Evolutionary conservation across 345 rosid genomes (phyloP).

Genomic region (Gossypium raimondii): DNA sequence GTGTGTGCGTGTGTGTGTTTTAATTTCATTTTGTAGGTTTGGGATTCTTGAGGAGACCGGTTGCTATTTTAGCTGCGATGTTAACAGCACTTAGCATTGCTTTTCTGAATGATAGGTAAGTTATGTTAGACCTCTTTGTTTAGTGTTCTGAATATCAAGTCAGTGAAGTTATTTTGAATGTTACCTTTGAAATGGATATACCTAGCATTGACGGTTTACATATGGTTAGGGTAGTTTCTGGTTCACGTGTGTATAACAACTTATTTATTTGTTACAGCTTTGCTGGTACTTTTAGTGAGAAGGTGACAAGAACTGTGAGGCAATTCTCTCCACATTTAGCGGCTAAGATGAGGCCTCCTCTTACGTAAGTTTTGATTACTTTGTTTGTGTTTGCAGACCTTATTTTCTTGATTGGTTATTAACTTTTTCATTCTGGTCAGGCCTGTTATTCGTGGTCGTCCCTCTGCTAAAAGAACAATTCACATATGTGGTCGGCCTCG

Average conservation of each 20-base stretch:
- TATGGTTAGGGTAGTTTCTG: background rate
- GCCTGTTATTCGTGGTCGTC: constrained; percentile 92
- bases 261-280: constrained; percentile 50
- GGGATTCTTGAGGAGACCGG: constrained; percentile 85
- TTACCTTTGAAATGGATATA: background rate
- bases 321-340: constrained; percentile 94
- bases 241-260: background rate
- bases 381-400: background rate
- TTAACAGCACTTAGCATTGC: constrained; percentile 69
- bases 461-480: constrained; percentile 75
- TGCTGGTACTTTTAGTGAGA: constrained; percentile 91
- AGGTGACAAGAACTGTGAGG: constrained; percentile 78
- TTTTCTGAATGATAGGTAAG: constrained; percentile 84
- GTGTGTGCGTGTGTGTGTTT: background rate
- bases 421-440: constrained; percentile 37
- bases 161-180: background rate
- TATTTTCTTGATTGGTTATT: constrained; percentile 17
- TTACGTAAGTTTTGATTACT: constrained; percentile 44
- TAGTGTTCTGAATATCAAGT: background rate
- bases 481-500: constrained; percentile 87
- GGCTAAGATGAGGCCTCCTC: constrained; percentile 93
- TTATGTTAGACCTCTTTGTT: background rate
- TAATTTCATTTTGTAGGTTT: constrained; percentile 39
- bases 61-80: constrained; percentile 70
- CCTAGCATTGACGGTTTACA: background rate